Evolutionary conservation across 257 asterid species (phyloP).

Genomic region (Solanum pinnatisectum): DNA sequence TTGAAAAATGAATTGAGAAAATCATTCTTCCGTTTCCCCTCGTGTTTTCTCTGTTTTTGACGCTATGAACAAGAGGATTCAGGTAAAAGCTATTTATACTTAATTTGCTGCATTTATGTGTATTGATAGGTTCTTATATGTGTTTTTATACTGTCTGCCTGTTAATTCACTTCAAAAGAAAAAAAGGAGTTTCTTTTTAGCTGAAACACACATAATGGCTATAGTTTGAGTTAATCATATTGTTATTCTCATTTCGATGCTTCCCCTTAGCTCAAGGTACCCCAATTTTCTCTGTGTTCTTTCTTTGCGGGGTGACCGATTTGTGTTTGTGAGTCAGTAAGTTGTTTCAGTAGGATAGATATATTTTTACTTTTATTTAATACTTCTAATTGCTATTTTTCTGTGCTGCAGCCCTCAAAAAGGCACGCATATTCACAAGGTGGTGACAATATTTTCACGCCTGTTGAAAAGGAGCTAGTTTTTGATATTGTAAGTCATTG

Average conservation of each 20-base stretch:
- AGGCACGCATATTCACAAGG: slow-evolving; percentile 81
- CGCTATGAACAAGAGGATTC: not conserved
- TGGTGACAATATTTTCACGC: slow-evolving; percentile 66
- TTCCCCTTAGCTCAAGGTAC: not conserved
- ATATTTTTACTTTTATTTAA: not conserved
- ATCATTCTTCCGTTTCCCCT: not conserved
- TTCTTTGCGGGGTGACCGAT: not conserved
- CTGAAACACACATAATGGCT: not conserved
- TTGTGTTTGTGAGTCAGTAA: not conserved
- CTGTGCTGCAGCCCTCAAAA: slow-evolving; percentile 67
- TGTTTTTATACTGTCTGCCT: not conserved
- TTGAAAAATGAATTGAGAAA: not conserved
- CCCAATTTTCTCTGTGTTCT: not conserved
- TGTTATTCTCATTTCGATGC: not conserved
- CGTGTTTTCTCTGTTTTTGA: not conserved
- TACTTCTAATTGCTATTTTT: not conserved
- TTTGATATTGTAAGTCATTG: slow-evolving; percentile 78
- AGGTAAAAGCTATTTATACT: not conserved
- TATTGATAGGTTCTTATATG: not conserved
- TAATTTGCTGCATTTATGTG: not conserved
- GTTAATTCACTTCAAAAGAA: not conserved
- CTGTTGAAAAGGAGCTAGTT: slow-evolving; percentile 77
- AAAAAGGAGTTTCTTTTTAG: not conserved
- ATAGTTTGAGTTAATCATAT: not conserved
- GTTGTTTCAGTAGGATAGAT: not conserved